Base-by-base conservation (phyloP, 1,139 yeast genomes). In the Candida anutae region DNA sequence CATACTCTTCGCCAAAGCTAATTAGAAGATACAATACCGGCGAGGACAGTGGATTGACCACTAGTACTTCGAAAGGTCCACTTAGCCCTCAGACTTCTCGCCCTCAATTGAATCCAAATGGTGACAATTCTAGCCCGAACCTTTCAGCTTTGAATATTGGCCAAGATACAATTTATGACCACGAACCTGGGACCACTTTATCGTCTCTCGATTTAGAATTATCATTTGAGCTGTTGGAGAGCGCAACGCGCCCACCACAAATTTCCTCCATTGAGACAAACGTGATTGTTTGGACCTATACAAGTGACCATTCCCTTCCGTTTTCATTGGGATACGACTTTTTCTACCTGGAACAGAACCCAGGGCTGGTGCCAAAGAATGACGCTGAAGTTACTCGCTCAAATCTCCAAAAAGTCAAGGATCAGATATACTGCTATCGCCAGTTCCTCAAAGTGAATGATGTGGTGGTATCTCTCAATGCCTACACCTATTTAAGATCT, bases 231-330 rank as follows among this genome's bases (percentile, higher is more conserved):
- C 42, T 55, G 1, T 30, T 33, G 5, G 57, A 51, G 13, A 35
- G 41, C 12, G 36, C 52, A 1, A 28, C 31, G 11, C 38, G 33
- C 24, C 68, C 68, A 1, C 69, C 68, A 1, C 43, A 38, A 6
- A 53, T 62, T 10, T 42, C 47, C 13, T 42, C 41, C 30, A 46
- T 65, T 11, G 70, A 62, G 10, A 39, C 53, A 16, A 62, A 61
- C 34, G 42, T 65, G 9, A 60, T 64, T 1, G 49, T 58, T 6
- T 65, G 71, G 71, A 48, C 71, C 2, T 62, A 58, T 37, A 46
- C 50, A 25, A 47, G 69, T 2, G 69, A 63, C 23, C 62, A 56
- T 34, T 69, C 71, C 1, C 39, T 65, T 21, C 70, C 70, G 2
- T 48, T 61, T 31, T 53, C 51, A 24, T 38, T 65, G 14, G 59